Conservation (phyloP, 2,329 filamentous ascomycete genomes). For the Epichloe glyceriae region DNA sequence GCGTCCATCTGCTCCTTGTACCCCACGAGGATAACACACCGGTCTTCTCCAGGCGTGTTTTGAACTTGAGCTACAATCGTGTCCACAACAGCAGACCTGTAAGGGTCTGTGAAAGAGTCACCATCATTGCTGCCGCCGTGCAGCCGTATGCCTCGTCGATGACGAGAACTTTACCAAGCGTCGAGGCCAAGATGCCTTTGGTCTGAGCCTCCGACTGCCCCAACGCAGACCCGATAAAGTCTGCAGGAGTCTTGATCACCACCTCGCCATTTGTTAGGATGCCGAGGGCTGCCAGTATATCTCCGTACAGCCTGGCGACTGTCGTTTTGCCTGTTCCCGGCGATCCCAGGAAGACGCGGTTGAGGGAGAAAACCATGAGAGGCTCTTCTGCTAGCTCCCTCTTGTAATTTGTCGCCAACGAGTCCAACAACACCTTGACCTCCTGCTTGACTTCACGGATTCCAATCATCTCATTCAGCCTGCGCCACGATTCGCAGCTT, state of each 20-base stretch:
- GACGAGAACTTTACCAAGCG: constrained; percentile 60
- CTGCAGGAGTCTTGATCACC: constrained; percentile 57
- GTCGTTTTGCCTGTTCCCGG: constrained; percentile 70
- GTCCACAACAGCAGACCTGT: constrained; percentile 54
- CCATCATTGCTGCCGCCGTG: constrained; percentile 24
- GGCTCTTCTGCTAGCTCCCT: constrained; percentile 51
- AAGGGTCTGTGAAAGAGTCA: constrained; percentile 22
- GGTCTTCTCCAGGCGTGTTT: constrained; percentile 54
- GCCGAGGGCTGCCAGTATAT: constrained; percentile 54
- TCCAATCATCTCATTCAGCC: constrained; percentile 46
- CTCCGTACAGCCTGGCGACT: constrained; percentile 59
- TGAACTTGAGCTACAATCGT: constrained; percentile 65
- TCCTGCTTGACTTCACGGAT: constrained; percentile 49
- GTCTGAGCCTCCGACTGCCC: constrained; percentile 60
- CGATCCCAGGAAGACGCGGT: constrained; percentile 55
- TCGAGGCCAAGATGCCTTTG: constrained; percentile 54
- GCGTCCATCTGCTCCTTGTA: constrained; percentile 56
- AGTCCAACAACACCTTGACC: constrained; percentile 45
- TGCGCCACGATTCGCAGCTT: constrained; percentile 40
- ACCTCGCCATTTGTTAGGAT: constrained; percentile 59
- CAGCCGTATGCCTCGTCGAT: constrained; percentile 70
- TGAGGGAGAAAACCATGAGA: constrained; percentile 46
- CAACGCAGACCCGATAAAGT: constrained; percentile 53
- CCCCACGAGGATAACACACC: constrained; percentile 58
- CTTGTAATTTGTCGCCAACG: constrained; percentile 49